These are phyloP conservation scores for Prunus campanulata DNA, from an alignment of 306 rosid genomes.

Conservation along the genomic window DNA sequence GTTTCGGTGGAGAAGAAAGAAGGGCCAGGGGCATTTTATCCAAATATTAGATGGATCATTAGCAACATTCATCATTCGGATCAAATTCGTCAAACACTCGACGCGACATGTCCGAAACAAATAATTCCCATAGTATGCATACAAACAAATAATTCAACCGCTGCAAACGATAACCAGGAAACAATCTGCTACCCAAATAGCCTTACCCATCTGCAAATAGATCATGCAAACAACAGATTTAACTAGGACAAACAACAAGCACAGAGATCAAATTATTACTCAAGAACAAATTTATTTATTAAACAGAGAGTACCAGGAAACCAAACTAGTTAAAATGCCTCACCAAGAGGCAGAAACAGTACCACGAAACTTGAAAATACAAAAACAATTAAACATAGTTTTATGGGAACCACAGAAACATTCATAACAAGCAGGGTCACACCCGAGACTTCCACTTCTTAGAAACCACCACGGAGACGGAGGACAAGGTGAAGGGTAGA, in stretches of 20 bases:
- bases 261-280: background rate
- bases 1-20: too few species aligned
- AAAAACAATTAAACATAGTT: background rate
- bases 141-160: too few species aligned
- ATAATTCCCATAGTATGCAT: too few species aligned
- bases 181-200: too few species aligned
- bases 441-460: background rate
- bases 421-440: background rate
- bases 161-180: too few species aligned
- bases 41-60: too few species aligned
- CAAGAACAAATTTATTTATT: background rate
- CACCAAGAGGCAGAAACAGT: background rate
- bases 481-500: slow-evolving; percentile 65
- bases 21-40: too few species aligned
- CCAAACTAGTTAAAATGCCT: background rate
- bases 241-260: background rate
- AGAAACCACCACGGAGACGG: slow-evolving; percentile 58
- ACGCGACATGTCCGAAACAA: too few species aligned
- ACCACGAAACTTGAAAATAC: background rate
- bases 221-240: background rate
- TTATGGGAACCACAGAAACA: background rate
- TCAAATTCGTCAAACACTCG: too few species aligned
- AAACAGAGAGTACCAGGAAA: background rate
- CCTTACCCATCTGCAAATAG: too few species aligned
- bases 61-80: too few species aligned